Evolutionary conservation across 2,329 filamentous ascomycete species (phyloP).

Genomic region (Colletotrichum truncatum): DNA sequence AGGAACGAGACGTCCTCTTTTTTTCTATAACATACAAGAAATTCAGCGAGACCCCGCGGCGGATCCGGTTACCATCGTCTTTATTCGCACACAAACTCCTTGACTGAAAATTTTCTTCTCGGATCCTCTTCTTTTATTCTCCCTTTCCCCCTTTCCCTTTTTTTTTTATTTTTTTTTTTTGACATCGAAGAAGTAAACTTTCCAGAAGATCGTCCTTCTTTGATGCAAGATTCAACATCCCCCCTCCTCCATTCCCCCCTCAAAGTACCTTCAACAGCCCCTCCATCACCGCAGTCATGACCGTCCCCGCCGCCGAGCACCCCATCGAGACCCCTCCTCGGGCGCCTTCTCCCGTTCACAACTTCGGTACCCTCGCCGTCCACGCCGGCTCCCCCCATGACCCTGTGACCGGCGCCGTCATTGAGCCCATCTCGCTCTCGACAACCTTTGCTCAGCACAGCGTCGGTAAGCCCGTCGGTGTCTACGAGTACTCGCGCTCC

Average conservation of each 20-base stretch:
- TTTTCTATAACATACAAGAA: constrained; percentile 26
- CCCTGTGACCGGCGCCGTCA: constrained; percentile 91
- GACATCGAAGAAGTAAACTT: background rate
- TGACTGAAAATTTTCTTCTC: background rate
- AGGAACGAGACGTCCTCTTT: constrained; percentile 4
- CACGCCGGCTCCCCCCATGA: constrained; percentile 94
- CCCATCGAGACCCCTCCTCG: constrained; percentile 39
- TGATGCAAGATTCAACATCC: constrained; percentile 3
- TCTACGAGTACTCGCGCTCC: constrained; percentile 92
- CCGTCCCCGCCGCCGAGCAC: constrained; percentile 39
- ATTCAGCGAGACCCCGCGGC: constrained; percentile 19
- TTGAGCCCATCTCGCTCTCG: constrained; percentile 93
- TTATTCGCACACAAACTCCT: background rate
- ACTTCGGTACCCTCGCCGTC: constrained; percentile 93
- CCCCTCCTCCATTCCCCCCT: background rate
- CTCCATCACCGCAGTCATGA: constrained; percentile 34
- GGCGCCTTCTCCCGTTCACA: constrained; percentile 72
- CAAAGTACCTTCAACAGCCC: constrained; percentile 13
- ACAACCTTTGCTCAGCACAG: constrained; percentile 94
- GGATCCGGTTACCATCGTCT: constrained; percentile 23
- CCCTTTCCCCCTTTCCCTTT: background rate
- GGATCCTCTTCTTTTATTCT: background rate
- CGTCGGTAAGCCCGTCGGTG: constrained; percentile 87
- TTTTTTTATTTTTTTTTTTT: background rate
- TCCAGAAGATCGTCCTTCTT: background rate